phyloP scores from a whole-genome alignment of 371 early-diverging fungal species.

The Mucor irregularis region DNA sequence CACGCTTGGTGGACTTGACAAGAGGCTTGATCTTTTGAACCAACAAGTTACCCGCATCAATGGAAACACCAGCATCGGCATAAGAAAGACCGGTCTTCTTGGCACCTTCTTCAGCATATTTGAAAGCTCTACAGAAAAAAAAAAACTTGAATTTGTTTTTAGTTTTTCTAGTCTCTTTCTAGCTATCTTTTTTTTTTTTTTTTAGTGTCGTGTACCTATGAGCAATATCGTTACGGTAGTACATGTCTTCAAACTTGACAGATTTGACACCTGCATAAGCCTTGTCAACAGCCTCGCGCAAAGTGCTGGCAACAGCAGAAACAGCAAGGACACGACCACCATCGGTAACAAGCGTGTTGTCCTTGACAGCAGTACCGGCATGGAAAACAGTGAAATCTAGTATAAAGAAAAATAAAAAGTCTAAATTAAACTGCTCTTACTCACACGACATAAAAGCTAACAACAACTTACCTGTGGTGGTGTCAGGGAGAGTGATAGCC shows the following conservation, averaged over 20 bases:
- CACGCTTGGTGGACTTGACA: conserved; percentile 87
- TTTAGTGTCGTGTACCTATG: conserved; percentile 58
- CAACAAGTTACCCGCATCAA: conserved; percentile 93
- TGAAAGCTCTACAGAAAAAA: conserved; percentile 57
- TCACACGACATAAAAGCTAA: background rate
- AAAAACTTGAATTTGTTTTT: too few relatives aligned
- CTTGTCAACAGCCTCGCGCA: conserved; percentile 74
- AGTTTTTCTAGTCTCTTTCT: background rate
- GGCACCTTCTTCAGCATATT: conserved; percentile 48
- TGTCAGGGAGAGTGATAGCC: conserved; percentile 64
- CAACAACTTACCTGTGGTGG: conserved; percentile 6
- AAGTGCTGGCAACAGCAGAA: conserved; percentile 73
- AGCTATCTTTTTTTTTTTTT: background rate
- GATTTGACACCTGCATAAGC: conserved; percentile 73
- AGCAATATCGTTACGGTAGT: conserved; percentile 92
- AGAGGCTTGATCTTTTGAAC: conserved; percentile 94
- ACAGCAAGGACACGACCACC: conserved; percentile 97
- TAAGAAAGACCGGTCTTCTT: conserved; percentile 69
- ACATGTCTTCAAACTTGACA: conserved; percentile 82
- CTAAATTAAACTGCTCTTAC: background rate
- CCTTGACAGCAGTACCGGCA: conserved; percentile 78
- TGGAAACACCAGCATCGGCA: conserved; percentile 94
- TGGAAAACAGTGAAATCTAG: conserved; percentile 83
- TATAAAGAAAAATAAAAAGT: background rate
- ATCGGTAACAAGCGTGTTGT: conserved; percentile 72